Conservation (phyloP, 148 eudicot species). For the Gaultheria prostrata region DNA sequence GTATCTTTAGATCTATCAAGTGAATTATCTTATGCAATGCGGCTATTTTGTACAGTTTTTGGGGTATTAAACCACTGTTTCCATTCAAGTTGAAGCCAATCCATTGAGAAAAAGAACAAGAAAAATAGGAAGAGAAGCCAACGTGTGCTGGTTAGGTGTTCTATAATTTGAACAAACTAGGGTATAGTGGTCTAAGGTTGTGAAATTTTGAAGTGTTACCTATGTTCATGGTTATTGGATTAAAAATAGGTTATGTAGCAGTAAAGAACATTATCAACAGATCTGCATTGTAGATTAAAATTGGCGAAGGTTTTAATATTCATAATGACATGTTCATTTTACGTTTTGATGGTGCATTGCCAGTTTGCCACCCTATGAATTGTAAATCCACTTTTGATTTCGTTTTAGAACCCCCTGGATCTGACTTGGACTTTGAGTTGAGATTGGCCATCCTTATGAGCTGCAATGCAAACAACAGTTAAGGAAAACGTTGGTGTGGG, state of each 20-base stretch:
- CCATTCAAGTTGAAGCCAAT: constrained; percentile 1
- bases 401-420: background rate
- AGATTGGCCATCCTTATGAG: background rate
- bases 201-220: background rate
- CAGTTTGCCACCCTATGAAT: background rate
- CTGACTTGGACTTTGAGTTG: background rate
- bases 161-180: background rate
- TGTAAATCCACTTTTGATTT: background rate
- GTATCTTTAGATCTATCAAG: background rate
- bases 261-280: background rate
- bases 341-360: background rate
- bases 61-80: background rate
- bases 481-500: background rate
- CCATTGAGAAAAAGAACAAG: background rate
- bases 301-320: background rate
- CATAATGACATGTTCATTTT: background rate
- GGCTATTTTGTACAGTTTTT: background rate
- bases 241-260: background rate
- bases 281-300: background rate
- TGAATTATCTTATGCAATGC: background rate
- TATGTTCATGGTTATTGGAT: background rate
- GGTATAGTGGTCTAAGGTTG: background rate
- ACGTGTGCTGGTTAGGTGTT: background rate
- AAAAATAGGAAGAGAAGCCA: background rate
- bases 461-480: background rate